Evolutionary conservation across 2,329 filamentous ascomycete genomes (phyloP).

Genomic region (Sordariomycetes sp.): DNA sequence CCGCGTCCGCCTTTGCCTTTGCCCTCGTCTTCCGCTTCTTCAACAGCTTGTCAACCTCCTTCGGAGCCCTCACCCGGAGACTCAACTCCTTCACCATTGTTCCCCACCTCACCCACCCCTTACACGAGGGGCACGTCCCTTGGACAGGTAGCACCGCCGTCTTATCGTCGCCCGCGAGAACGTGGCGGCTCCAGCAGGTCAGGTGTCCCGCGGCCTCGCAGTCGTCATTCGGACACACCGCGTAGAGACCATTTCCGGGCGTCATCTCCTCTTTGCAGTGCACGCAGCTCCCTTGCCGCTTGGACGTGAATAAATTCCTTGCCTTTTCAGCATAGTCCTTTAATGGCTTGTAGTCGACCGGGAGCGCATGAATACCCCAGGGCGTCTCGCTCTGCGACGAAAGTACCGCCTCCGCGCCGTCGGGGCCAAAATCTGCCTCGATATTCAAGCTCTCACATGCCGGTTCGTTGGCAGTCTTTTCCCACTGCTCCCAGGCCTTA

Average conservation of each 20-base stretch:
- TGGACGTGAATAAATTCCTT: conserved; percentile 37
- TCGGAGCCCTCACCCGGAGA: conserved; percentile 55
- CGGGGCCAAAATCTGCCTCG: conserved; percentile 36
- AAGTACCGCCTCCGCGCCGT: background rate
- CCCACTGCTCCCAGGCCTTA: conserved; percentile 51
- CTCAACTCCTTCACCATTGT: conserved; percentile 75
- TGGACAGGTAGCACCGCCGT: conserved; percentile 48
- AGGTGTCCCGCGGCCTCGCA: conserved; percentile 48
- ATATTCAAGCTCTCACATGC: conserved; percentile 37
- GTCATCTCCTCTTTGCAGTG: conserved; percentile 33
- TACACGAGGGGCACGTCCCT: conserved; percentile 62
- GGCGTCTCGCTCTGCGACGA: conserved; percentile 5
- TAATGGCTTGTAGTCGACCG: conserved; percentile 39
- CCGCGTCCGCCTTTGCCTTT: too few relatives aligned
- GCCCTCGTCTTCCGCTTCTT: conserved; percentile 24
- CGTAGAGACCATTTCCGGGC: conserved; percentile 36
- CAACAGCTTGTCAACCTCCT: conserved; percentile 57
- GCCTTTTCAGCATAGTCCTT: conserved; percentile 42
- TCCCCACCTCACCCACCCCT: conserved; percentile 50
- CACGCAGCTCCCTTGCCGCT: conserved; percentile 40
- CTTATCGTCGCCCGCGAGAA: conserved; percentile 21
- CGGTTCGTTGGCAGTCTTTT: conserved; percentile 29
- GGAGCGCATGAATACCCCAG: conserved; percentile 39
- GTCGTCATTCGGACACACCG: conserved; percentile 36
- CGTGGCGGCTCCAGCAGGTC: conserved; percentile 42